These are phyloP conservation scores for Salix purpurea DNA, from an alignment of 345 rosid species.

Conservation along the genomic window DNA sequence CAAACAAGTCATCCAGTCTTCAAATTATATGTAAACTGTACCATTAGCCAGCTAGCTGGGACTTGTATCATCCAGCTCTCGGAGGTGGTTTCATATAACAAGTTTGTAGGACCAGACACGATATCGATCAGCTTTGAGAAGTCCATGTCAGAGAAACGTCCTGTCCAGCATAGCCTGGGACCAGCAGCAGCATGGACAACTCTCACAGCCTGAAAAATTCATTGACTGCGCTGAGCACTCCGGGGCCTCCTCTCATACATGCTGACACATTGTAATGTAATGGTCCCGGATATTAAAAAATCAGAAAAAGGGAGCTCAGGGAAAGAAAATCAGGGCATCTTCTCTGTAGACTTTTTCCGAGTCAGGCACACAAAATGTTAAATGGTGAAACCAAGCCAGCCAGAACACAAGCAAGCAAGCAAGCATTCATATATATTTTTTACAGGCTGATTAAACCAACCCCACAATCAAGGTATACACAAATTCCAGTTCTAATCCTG, in stretches of 20 bases:
- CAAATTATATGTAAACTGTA: no score
- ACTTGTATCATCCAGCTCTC: not conserved
- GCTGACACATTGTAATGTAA: not conserved
- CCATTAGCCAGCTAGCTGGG: not conserved
- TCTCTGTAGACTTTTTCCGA: conserved; percentile 4
- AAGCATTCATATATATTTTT: conserved; percentile 6
- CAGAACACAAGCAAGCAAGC: not conserved
- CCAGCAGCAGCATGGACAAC: conserved; percentile 5
- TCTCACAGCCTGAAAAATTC: not conserved
- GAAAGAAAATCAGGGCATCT: not conserved
- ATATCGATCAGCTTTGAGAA: not conserved
- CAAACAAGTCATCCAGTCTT: no score
- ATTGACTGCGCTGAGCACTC: not conserved
- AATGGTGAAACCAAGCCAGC: conserved; percentile 15
- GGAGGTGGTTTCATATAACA: not conserved
- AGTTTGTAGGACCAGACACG: not conserved
- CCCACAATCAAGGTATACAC: conserved; percentile 22
- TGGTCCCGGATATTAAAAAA: conserved; percentile 9
- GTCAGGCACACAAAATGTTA: not conserved
- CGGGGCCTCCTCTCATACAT: not conserved
- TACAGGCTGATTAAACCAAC: conserved; percentile 18
- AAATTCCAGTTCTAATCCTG: conserved; percentile 25
- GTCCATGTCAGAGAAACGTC: not conserved
- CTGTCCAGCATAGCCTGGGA: not conserved
- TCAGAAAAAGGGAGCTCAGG: not conserved